Conservation (phyloP, 306 rosid species). For the Phaseolus lunatus region DNA sequence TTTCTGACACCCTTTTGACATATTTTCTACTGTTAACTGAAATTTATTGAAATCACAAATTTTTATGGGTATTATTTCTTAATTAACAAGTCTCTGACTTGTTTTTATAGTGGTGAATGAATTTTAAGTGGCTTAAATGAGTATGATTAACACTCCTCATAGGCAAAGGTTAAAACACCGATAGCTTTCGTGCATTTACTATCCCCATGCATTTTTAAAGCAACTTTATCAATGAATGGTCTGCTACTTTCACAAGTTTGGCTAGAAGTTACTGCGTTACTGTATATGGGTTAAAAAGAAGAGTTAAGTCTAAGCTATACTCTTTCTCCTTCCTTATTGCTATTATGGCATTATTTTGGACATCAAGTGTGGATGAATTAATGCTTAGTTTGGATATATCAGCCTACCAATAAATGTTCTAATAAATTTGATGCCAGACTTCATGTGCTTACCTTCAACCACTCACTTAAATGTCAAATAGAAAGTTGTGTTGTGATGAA, state of each 20-base stretch:
- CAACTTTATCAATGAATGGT: not conserved
- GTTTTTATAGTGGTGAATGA: no score
- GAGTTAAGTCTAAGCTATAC: not conserved
- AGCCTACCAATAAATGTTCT: slow-evolving; percentile 37
- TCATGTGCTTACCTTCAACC: slow-evolving; percentile 48
- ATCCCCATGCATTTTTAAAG: slow-evolving; percentile 33
- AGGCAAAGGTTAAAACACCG: slow-evolving; percentile 28
- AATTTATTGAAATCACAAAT: no score
- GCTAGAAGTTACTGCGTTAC: slow-evolving; percentile 10
- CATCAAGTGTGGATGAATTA: slow-evolving; percentile 45
- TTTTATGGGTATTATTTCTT: no score
- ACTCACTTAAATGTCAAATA: slow-evolving; percentile 49
- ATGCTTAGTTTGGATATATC: slow-evolving; percentile 48
- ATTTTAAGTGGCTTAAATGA: no score
- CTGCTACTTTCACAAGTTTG: slow-evolving; percentile 31
- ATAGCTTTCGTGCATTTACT: slow-evolving; percentile 34
- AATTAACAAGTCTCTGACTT: no score
- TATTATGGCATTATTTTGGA: slow-evolving; percentile 34
- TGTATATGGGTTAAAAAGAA: not conserved
- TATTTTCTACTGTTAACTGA: not conserved
- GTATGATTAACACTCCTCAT: no score
- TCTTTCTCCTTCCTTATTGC: slow-evolving; percentile 22
- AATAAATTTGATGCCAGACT: slow-evolving; percentile 44
- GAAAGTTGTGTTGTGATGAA: slow-evolving; percentile 24
- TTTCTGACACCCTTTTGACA: not conserved